Evolutionary conservation across 345 rosid species (phyloP), one percentile per base, ranked within the genome.

Genomic region (Eucalyptus erythrocorys): DNA sequence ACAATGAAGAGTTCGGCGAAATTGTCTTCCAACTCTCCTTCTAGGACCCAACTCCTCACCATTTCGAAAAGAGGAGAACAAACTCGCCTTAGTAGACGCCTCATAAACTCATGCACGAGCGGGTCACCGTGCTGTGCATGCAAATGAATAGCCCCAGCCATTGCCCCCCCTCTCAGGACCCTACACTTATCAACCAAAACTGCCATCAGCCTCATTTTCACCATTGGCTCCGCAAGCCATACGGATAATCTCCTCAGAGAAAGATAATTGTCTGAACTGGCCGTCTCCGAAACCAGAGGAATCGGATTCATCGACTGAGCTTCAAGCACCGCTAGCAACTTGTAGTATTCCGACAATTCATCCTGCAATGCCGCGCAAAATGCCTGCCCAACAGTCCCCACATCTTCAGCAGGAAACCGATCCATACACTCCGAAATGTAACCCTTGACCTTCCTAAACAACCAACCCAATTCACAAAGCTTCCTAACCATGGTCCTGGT

Each of bases 41-140:
- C 99, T 91, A 98, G 92, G 90, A 98, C 99, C 99, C 99, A 98
- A 88, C 97, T 96, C 95, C 99, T 96, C 86, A 98, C 99, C 99
- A 98, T 97, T 92, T 98, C 99, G 81, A 98, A 96, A 89, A 98
- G 94, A 2, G 99, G 99, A 88, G 98, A 98, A 89, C 99, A 98
- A 32, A 97, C 99, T 61, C 97, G 94, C 79, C 90, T 91, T 30
- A 98, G 98, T 91, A 98, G 93, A 86, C 91, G 92, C 94, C 92
- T 95, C 99, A 98, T 96, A 89, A 98, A 98, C 51, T 95, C 96
- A 71, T 93, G 97, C 86, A 97, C 99, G 55, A 95, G 97, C 30
- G 97, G 96, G 89, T 98, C 98, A 66, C 99, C 99, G 24, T 98
- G 99, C 89, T 94, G 97, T 27, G 99, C 99, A 61, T 96, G 99